Conservation (phyloP, 2,329 filamentous ascomycete species). For the Lasiodiplodia hormozganensis region DNA sequence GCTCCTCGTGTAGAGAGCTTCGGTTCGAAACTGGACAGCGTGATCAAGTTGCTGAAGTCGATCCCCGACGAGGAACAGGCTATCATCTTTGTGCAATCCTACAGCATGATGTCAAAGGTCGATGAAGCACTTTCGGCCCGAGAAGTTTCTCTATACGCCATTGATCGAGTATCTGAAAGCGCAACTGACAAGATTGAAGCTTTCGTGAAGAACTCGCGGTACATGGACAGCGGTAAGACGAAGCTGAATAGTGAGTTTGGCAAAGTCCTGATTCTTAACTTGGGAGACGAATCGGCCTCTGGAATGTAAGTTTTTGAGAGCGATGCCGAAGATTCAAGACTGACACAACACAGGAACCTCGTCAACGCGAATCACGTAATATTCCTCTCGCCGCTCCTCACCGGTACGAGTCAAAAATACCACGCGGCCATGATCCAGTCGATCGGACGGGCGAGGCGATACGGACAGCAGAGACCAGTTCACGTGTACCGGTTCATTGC, state of each 20-base stretch:
- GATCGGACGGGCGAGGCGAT: conserved; percentile 65
- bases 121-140: conserved; percentile 40
- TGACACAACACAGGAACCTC: conserved; percentile 55
- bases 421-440: conserved; percentile 67
- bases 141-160: conserved; percentile 44
- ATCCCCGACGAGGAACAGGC: conserved; percentile 54
- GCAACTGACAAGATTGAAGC: conserved; percentile 5
- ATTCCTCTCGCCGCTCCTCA: conserved; percentile 65
- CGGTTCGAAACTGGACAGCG: conserved; percentile 57
- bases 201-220: background rate
- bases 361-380: conserved; percentile 70
- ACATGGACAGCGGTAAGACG: conserved; percentile 17
- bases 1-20: conserved; percentile 21
- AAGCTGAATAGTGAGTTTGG: conserved; percentile 26
- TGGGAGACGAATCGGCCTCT: conserved; percentile 63
- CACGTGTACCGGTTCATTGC: conserved; percentile 78
- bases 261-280: conserved; percentile 64
- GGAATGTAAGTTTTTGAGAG: conserved; percentile 44
- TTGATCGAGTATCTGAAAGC: conserved; percentile 39
- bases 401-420: conserved; percentile 60
- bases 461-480: conserved; percentile 64
- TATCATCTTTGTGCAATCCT: conserved; percentile 63
- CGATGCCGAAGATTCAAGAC: conserved; percentile 41
- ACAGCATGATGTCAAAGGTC: conserved; percentile 51
- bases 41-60: conserved; percentile 53